These are phyloP conservation scores for Haplographium delicatum DNA, from an alignment of 495 filamentous ascomycete species.

Conservation along the genomic window DNA sequence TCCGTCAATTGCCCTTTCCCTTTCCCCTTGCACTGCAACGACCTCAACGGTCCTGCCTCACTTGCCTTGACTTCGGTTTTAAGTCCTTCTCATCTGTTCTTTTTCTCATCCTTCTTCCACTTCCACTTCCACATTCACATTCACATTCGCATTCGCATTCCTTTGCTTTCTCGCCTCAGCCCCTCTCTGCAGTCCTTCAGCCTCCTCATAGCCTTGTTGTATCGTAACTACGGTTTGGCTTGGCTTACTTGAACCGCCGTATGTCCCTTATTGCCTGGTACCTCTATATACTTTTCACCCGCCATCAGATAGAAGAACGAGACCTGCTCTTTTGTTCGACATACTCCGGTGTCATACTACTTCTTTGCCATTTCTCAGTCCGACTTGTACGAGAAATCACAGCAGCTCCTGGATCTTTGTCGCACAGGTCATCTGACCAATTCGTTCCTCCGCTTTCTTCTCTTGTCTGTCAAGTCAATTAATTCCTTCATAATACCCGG, in stretches of 20 bases:
- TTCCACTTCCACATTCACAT: not conserved
- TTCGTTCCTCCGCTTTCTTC: not conserved
- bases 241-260: too few species aligned
- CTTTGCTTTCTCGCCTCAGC: conserved; percentile 3
- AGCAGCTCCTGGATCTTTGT: not conserved
- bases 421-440: conserved; percentile 2
- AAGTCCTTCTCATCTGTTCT: too few species aligned
- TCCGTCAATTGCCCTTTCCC: not conserved
- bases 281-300: too few species aligned
- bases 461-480: not conserved
- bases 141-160: not conserved
- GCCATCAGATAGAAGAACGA: too few species aligned
- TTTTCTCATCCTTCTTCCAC: conserved; percentile 12
- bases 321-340: too few species aligned
- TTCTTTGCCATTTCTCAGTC: not conserved
- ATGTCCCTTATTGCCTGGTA: too few species aligned
- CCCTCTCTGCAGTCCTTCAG: not conserved
- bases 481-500: conserved; percentile 1
- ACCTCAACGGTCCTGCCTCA: too few species aligned
- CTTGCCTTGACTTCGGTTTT: too few species aligned
- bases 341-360: not conserved
- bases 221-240: too few species aligned
- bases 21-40: not conserved
- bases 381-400: not conserved
- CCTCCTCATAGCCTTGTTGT: not conserved